Conservation (phyloP, 768 basidiomycete genomes). For the Terana coerulea region DNA sequence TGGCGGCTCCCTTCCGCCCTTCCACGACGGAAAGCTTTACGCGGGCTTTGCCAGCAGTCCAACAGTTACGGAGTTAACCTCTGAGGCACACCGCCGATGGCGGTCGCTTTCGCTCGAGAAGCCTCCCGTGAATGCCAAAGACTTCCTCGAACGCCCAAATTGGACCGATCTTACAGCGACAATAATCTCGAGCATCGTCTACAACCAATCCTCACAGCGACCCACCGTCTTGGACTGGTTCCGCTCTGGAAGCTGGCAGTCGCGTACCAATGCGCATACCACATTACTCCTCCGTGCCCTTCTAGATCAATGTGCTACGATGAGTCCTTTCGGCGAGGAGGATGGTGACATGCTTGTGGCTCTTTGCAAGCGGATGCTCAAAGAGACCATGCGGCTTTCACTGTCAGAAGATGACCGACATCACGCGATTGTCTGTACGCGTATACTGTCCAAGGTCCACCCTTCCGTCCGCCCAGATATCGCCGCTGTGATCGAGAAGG, state of each 20-base stretch:
- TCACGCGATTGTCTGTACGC: no score
- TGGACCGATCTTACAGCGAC: conserved; percentile 13
- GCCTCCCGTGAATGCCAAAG: not conserved
- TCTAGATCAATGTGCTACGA: not conserved
- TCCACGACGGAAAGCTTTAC: conserved; percentile 25
- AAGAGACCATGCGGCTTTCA: not conserved
- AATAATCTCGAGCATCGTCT: conserved; percentile 19
- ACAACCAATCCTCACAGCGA: conserved; percentile 11
- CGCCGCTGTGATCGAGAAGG: no score
- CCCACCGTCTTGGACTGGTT: conserved; percentile 17
- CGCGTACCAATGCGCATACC: not conserved
- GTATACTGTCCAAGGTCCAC: no score
- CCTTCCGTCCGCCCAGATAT: not conserved
- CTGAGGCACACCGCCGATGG: conserved; percentile 14
- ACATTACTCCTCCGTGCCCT: not conserved
- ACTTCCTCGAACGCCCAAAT: not conserved
- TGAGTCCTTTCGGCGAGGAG: not conserved
- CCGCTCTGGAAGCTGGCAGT: conserved; percentile 9
- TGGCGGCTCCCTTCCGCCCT: conserved; percentile 29
- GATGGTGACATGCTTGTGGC: not conserved
- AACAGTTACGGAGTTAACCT: not conserved
- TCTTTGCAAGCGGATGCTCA: not conserved
- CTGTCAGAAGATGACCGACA: conserved; percentile 1
- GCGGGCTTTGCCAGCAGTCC: not conserved
- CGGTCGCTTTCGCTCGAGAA: not conserved